Percentiles rank a stretch among this genome's conserved stretches.
Conservation (phyloP, 257 asterid species). For the Primulina huaijiensis region DNA sequence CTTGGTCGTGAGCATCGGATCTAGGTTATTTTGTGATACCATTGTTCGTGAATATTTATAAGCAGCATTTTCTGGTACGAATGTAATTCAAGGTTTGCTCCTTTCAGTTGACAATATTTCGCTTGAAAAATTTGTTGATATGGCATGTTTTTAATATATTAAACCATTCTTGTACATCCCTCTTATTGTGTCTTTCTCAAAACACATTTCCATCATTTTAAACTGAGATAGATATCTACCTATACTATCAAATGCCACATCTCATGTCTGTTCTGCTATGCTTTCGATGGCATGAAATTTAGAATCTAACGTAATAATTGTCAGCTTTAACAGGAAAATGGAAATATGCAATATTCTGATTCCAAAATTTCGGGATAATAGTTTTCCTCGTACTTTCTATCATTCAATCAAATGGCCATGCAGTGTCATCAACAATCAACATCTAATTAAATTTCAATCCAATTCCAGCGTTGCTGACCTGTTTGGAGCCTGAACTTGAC, state of each 20-base stretch:
- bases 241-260: no score
- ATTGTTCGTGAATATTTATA: neutral
- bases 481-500: slow-evolving; percentile 36
- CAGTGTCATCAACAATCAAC: neutral
- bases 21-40: neutral
- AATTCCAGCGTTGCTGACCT: slow-evolving; percentile 31
- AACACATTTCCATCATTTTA: neutral
- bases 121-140: neutral
- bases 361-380: neutral
- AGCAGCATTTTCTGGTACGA: neutral
- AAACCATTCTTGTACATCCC: no score
- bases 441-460: neutral
- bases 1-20: neutral
- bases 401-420: slow-evolving; percentile 1
- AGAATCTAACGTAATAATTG: neutral
- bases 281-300: no score
- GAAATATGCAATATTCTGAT: neutral
- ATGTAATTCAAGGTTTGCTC: neutral
- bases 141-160: neutral
- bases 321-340: neutral
- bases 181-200: no score
- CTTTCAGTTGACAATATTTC: neutral
- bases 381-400: neutral
- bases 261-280: no score
- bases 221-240: neutral